Evolutionary conservation across 148 eudicot genomes (phyloP), one percentile per base, ranked within the genome.

Genomic region (Oxyria digyna): DNA sequence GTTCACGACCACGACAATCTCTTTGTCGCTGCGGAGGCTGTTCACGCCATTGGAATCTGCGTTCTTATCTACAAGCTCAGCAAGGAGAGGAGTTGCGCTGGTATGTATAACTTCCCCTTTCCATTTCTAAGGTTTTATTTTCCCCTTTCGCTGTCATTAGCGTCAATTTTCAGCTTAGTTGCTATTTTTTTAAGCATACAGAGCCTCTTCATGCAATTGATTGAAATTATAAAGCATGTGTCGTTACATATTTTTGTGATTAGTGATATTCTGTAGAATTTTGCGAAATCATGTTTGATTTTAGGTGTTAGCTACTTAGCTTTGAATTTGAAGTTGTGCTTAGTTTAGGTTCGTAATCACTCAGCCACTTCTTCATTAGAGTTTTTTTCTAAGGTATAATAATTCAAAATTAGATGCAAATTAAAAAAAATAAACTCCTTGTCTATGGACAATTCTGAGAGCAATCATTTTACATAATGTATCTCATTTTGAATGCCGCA

Each of bases 31-130:
- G 68, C 74, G 55, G 74, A 71, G 68, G 68, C 74, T 54, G 74
- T 71, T 62, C 74, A 71, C 40, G 37, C 74, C 9, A 33, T 71
- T 27, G 68, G 74, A 8, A 42, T 71, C 42, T 59, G 67, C 54
- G 74, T 71, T 50, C 74, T 71, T 1, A 71, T 71, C 20, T 71
- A 71, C 54, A 71, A 71, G 68, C 74, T 71, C 57, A 71, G 63
- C 54, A 71, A 71, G 52, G 74, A 62, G 68, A 71, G 43, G 42
- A 71, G 68, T 29, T 71, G 74, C 62, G 74, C 74, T 12, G 74
- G 74, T 71, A 71, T 37, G n/a, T 0, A 0, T 0, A 21, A 40
- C 48, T 23, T 26, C 18, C 24, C 4, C n/a, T 35, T 35, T 65
- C 41, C 33, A 8, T n/a, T 21, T 65, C 45, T 65, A 65, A 43